A percentile compares a stretch with the other conserved stretches of the same genome.
These are phyloP conservation scores for Trichophyton simii DNA, from an alignment of 2,329 filamentous ascomycete genomes.

Conservation along the genomic window DNA sequence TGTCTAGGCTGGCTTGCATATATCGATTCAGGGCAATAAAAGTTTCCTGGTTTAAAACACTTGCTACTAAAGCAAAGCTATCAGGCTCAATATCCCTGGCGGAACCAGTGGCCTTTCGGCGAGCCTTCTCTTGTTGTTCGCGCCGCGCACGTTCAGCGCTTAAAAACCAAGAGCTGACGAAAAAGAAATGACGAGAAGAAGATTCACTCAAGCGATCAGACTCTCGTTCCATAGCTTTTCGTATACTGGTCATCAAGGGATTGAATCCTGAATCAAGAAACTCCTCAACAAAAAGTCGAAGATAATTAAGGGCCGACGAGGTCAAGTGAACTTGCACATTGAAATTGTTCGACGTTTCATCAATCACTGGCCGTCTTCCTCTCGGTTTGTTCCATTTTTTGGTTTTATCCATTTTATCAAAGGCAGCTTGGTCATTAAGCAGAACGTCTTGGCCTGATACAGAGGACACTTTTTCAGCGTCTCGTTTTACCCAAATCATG, in stretches of 20 bases:
- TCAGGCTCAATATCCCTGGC: conserved; percentile 50
- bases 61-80: conserved; percentile 75
- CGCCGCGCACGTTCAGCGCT: conserved; percentile 68
- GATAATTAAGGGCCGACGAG: conserved; percentile 57
- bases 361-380: conserved; percentile 48
- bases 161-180: conserved; percentile 84
- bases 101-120: conserved; percentile 36
- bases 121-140: conserved; percentile 43
- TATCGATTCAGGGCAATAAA: conserved; percentile 77
- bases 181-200: conserved; percentile 80
- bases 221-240: conserved; percentile 83
- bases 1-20: conserved; percentile 66
- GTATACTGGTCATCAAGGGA: conserved; percentile 69
- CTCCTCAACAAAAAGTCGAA: conserved; percentile 76
- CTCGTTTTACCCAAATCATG: conserved; percentile 91
- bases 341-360: conserved; percentile 55
- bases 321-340: conserved; percentile 61
- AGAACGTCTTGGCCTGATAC: conserved; percentile 82
- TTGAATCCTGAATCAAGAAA: conserved; percentile 95
- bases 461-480: conserved; percentile 70
- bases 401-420: conserved; percentile 77
- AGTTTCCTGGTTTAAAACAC: conserved; percentile 85
- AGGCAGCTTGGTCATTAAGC: conserved; percentile 55
- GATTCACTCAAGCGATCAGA: conserved; percentile 65
- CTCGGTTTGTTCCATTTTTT: conserved; percentile 84